Percentiles rank a stretch among this genome's conserved stretches.
These are phyloP conservation scores for Tuber aestivum DNA, from an alignment of 495 filamentous ascomycete species.

Conservation along the genomic window DNA sequence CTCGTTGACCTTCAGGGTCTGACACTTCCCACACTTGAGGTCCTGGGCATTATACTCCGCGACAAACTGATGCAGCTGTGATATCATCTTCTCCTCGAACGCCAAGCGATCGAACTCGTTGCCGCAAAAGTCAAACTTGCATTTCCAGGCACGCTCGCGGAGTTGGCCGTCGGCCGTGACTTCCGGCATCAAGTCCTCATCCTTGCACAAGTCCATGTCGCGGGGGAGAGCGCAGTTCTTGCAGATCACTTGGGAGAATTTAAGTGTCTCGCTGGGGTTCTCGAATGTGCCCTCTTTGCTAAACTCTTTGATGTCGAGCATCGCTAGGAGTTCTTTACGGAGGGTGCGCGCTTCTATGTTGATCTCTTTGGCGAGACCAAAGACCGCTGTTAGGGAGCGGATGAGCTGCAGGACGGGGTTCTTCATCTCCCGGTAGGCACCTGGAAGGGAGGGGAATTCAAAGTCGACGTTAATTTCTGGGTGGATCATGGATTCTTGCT, in stretches of 20 bases:
- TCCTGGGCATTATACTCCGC: slow-evolving; percentile 85
- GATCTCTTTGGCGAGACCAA: slow-evolving; percentile 81
- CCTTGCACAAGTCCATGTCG: slow-evolving; percentile 91
- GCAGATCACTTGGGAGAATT: slow-evolving; percentile 71
- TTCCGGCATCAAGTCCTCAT: slow-evolving; percentile 69
- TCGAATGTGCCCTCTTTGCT: slow-evolving; percentile 75
- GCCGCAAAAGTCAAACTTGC: slow-evolving; percentile 60
- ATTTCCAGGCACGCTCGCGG: slow-evolving; percentile 61
- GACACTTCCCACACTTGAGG: slow-evolving; percentile 70
- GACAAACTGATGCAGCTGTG: slow-evolving; percentile 64
- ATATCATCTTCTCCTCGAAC: slow-evolving; percentile 79
- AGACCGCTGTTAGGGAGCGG: slow-evolving; percentile 82
- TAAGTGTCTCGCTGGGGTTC: slow-evolving; percentile 73
- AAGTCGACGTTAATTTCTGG: slow-evolving; percentile 82
- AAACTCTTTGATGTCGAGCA: slow-evolving; percentile 94
- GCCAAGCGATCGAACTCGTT: slow-evolving; percentile 66
- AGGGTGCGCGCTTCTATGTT: slow-evolving; percentile 77
- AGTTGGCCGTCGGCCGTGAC: slow-evolving; percentile 42
- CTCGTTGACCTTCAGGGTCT: slow-evolving; percentile 68
- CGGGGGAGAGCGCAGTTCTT: slow-evolving; percentile 78
- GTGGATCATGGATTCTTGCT: slow-evolving; percentile 84
- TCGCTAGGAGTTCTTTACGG: slow-evolving; percentile 75
- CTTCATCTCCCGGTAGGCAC: slow-evolving; percentile 54
- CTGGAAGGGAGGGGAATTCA: slow-evolving; percentile 76
- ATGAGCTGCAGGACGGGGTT: slow-evolving; percentile 86